Conservation (phyloP, 371 early-diverging fungal species). For the Lichtheimia ornata region DNA sequence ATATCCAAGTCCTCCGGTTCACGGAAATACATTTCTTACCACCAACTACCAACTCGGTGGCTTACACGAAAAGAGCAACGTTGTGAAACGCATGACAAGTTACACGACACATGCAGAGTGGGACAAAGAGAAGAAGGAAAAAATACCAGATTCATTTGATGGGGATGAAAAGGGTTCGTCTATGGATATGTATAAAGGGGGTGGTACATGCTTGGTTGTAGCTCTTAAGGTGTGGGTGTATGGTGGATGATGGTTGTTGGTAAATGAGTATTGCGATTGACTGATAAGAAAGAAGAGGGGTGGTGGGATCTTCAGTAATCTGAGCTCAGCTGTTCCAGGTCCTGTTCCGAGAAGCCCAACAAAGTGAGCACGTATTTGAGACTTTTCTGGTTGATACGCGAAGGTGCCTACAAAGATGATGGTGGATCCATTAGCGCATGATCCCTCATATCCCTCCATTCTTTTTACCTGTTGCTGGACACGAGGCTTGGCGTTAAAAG, state of each 20-base stretch:
- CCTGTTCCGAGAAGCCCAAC: slow-evolving; percentile 51
- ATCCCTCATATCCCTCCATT: slow-evolving; percentile 22
- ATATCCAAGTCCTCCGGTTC: too few relatives aligned
- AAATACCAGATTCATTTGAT: not conserved
- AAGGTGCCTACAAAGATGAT: slow-evolving; percentile 52
- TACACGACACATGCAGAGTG: not conserved
- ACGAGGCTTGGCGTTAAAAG: slow-evolving; percentile 97
- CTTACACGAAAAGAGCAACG: too few relatives aligned
- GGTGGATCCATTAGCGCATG: slow-evolving; percentile 20
- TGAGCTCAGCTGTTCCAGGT: slow-evolving; percentile 43
- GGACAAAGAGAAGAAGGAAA: not conserved
- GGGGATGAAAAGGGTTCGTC: too few relatives aligned
- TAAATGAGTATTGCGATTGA: not conserved
- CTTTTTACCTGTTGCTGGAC: slow-evolving; percentile 77
- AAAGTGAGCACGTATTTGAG: slow-evolving; percentile 74
- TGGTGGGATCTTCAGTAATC: slow-evolving; percentile 8
- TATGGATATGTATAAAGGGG: too few relatives aligned
- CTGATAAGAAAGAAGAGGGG: not conserved
- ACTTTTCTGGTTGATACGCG: slow-evolving; percentile 91
- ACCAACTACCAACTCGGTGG: too few relatives aligned
- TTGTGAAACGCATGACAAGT: too few relatives aligned
- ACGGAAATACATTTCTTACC: too few relatives aligned
- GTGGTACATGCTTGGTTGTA: too few relatives aligned
- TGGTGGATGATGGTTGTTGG: not conserved
- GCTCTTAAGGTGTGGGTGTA: too few relatives aligned